Conservation (phyloP, 495 filamentous ascomycete species). For the Lasiosphaeris hirsuta region DNA sequence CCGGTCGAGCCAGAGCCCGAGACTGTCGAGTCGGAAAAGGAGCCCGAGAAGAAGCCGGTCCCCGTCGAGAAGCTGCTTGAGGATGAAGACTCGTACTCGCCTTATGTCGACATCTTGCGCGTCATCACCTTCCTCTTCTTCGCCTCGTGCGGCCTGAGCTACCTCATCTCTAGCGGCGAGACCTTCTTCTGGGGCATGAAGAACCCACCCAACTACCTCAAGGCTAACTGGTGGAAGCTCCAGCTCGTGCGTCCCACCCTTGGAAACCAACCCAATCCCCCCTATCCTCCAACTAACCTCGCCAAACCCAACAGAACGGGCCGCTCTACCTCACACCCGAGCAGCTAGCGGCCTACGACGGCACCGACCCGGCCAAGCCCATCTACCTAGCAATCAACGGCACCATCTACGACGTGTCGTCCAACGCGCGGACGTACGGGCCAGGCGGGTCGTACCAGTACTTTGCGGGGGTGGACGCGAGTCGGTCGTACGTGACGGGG, state of each 20-base stretch:
- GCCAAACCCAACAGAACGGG: constrained; percentile 25
- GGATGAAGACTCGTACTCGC: constrained; percentile 41
- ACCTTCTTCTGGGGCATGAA: constrained; percentile 52
- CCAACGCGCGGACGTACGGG: constrained; percentile 73
- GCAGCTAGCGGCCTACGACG: constrained; percentile 74
- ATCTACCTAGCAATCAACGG: constrained; percentile 94
- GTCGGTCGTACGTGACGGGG: constrained; percentile 91
- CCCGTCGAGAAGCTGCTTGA: constrained; percentile 26
- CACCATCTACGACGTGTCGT: constrained; percentile 87
- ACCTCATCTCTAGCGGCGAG: constrained; percentile 71
- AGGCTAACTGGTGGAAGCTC: constrained; percentile 56
- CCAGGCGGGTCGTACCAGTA: constrained; percentile 84
- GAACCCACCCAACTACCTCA: constrained; percentile 67
- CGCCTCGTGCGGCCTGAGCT: constrained; percentile 68
- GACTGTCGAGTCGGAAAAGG: constrained; percentile 7
- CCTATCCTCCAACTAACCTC: constrained; percentile 6
- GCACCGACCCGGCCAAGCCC: constrained; percentile 67
- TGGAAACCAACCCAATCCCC: neutral
- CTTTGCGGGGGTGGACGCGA: constrained; percentile 84
- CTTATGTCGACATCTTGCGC: constrained; percentile 69
- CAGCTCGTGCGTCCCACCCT: constrained; percentile 52
- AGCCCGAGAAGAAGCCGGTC: constrained; percentile 20
- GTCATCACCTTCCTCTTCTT: constrained; percentile 66
- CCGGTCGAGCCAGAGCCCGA: constrained; percentile 17
- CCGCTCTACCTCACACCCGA: constrained; percentile 63